Percentiles rank a stretch among this genome's conserved stretches.
phyloP scores from a whole-genome alignment of 176 grass and related monocot genomes.

The Phoenix dactylifera region DNA sequence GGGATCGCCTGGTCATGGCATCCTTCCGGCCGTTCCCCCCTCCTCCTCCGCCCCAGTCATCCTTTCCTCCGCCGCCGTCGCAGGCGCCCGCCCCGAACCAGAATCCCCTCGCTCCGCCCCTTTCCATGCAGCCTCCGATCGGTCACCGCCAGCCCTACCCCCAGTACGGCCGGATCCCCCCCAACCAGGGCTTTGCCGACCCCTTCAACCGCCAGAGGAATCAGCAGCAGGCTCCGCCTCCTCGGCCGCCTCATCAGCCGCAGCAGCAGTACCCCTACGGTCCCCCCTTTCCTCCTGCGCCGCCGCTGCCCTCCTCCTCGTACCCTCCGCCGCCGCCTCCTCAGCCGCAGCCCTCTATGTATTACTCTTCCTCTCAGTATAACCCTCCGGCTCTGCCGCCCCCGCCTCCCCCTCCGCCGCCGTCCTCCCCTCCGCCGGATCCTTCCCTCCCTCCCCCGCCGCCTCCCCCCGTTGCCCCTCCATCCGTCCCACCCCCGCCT shows the following conservation, averaged over 20 bases:
- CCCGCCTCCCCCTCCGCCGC: constrained; percentile 2
- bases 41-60: constrained; percentile 32
- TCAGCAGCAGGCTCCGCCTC: not conserved
- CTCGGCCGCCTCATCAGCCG: not conserved
- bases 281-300: not conserved
- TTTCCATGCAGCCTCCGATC: constrained; percentile 13
- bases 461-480: too few species aligned
- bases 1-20: constrained; percentile 31
- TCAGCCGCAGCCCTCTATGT: not conserved
- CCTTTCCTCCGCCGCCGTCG: constrained; percentile 29
- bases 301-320: not conserved
- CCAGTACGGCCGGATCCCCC: not conserved
- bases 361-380: constrained; percentile 6
- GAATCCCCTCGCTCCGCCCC: constrained; percentile 18
- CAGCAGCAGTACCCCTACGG: not conserved
- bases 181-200: too few species aligned
- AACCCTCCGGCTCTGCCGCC: not conserved
- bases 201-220: too few species aligned
- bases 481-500: too few species aligned
- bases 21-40: constrained; percentile 63
- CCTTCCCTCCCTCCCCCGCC: constrained; percentile 2
- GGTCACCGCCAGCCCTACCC: constrained; percentile 25
- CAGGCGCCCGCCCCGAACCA: constrained; percentile 15
- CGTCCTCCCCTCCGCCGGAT: not conserved
- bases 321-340: constrained; percentile 11